Percentiles rank a stretch among this genome's conserved stretches.
Evolutionary conservation across 2,329 filamentous ascomycete species (phyloP).

Genomic region (Atkinsonella texensis): DNA sequence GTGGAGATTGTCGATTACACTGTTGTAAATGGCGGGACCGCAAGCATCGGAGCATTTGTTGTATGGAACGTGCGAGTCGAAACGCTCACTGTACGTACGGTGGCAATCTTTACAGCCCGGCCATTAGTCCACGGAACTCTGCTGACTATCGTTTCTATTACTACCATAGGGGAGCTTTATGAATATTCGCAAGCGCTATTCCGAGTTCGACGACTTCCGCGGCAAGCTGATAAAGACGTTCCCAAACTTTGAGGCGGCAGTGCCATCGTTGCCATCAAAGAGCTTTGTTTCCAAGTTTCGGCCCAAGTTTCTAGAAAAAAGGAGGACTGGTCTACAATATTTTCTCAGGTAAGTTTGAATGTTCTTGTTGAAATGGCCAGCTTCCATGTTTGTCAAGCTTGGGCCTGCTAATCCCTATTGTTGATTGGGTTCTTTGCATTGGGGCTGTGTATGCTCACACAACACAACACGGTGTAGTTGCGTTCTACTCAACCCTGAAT

Average conservation of each 20-base stretch:
- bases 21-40: constrained; percentile 42
- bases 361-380: background rate
- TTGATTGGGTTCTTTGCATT: too few species aligned
- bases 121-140: background rate
- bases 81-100: constrained; percentile 59
- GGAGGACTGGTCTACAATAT: constrained; percentile 73
- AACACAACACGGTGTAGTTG: constrained; percentile 4
- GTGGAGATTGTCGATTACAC: constrained; percentile 47
- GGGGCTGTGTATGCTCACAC: constrained; percentile 8
- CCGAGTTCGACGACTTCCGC: constrained; percentile 81
- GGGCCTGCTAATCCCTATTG: too few species aligned
- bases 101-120: background rate
- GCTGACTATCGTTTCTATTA: background rate
- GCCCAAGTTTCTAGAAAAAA: constrained; percentile 72
- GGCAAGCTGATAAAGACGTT: constrained; percentile 65
- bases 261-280: constrained; percentile 85
- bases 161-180: constrained; percentile 43
- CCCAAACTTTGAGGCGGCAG: constrained; percentile 69
- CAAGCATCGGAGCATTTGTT: constrained; percentile 73
- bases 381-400: background rate
- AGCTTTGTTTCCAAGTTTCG: constrained; percentile 80
- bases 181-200: constrained; percentile 65
- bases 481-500: constrained; percentile 13
- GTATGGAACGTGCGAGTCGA: constrained; percentile 88
- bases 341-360: constrained; percentile 67